Conservation (phyloP, 2,329 filamentous ascomycete species). For the Hypoxylon sp. region DNA sequence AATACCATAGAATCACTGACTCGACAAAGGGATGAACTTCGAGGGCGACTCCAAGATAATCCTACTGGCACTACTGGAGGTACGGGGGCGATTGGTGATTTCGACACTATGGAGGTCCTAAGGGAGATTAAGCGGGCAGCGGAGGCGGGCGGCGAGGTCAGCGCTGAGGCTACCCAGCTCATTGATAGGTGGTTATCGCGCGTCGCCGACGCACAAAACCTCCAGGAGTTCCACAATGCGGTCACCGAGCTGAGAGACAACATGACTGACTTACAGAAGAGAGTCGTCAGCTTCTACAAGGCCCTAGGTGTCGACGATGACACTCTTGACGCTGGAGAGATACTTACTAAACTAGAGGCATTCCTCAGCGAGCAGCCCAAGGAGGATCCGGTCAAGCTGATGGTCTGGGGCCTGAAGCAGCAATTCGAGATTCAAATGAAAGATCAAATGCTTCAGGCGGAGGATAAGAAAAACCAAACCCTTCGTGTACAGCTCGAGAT, state of each 20-base stretch:
- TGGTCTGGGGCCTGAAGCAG: not conserved
- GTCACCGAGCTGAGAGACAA: not conserved
- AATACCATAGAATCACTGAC: not conserved
- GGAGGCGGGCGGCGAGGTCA: not conserved
- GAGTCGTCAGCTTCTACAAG: constrained; percentile 13
- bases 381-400: not conserved
- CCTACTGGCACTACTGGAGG: not conserved
- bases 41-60: no score
- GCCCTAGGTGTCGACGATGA: constrained; percentile 1
- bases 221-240: constrained; percentile 21
- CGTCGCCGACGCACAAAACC: constrained; percentile 10
- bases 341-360: not conserved
- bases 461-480: not conserved
- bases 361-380: not conserved
- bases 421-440: not conserved
- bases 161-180: not conserved
- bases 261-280: not conserved
- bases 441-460: not conserved
- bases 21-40: no score
- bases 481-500: constrained; percentile 24
- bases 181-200: constrained; percentile 1
- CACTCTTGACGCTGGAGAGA: constrained; percentile 1
- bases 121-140: constrained; percentile 16
- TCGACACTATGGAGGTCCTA: constrained; percentile 16
- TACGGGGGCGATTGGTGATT: not conserved